phyloP scores from a whole-genome alignment of 1,139 yeast genomes.

The Sugiyamaella xylanicola region DNA sequence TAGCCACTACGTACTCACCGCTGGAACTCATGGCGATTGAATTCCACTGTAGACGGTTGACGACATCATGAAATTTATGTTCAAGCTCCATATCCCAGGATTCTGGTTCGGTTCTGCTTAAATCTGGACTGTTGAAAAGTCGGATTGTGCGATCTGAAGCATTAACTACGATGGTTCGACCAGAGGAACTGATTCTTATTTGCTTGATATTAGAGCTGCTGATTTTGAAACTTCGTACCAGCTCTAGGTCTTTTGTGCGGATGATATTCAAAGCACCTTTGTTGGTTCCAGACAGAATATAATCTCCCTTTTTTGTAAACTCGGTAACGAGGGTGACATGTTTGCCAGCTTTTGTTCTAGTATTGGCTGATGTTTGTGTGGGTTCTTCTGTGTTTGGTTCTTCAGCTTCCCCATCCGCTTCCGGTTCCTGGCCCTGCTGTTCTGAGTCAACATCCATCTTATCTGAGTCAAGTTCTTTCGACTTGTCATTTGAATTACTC shows the following conservation, averaged over 20 bases:
- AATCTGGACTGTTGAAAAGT: constrained; percentile 61
- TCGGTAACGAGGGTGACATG: constrained; percentile 43
- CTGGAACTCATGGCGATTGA: constrained; percentile 69
- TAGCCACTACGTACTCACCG: constrained; percentile 87
- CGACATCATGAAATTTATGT: constrained; percentile 88
- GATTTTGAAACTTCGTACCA: constrained; percentile 56
- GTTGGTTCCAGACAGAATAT: constrained; percentile 72
- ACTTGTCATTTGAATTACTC: neutral
- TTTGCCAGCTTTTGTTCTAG: constrained; percentile 23
- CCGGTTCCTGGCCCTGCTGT: constrained; percentile 32
- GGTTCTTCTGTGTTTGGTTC: too few species aligned
- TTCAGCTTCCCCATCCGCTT: constrained; percentile 31
- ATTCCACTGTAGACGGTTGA: constrained; percentile 88
- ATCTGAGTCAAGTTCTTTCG: constrained; percentile 19
- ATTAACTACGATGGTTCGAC: constrained; percentile 71
- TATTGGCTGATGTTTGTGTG: too few species aligned
- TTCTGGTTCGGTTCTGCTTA: constrained; percentile 33
- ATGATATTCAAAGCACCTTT: constrained; percentile 71
- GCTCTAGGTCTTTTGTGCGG: constrained; percentile 33
- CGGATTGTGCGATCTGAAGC: constrained; percentile 82
- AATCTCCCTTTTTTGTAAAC: constrained; percentile 52
- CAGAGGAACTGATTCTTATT: constrained; percentile 64
- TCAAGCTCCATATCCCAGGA: constrained; percentile 67
- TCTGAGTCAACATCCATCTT: constrained; percentile 28
- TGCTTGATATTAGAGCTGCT: constrained; percentile 74